Conservation (phyloP, 495 filamentous ascomycete genomes). For the Lasiosphaeria hispida region DNA sequence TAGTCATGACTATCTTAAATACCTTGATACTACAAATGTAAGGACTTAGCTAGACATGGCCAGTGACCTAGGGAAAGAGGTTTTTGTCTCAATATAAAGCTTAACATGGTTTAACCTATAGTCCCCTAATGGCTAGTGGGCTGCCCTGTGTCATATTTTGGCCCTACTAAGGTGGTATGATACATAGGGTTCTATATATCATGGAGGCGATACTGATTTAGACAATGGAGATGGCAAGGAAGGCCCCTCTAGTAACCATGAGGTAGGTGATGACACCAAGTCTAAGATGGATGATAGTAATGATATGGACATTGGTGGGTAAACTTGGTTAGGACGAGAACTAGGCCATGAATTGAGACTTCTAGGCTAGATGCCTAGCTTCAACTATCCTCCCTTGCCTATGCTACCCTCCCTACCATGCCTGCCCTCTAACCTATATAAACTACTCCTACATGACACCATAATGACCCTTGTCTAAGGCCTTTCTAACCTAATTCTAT, state of each 20-base stretch:
- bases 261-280: not conserved
- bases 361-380: too few relatives aligned
- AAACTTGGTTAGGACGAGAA: too few relatives aligned
- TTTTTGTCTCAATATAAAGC: conserved; percentile 12
- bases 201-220: conserved; percentile 1
- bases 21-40: conserved; percentile 6
- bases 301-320: conserved; percentile 4
- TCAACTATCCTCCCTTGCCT: too few relatives aligned
- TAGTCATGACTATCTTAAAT: conserved; percentile 8
- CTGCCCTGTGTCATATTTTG: conserved; percentile 11
- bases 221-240: conserved; percentile 3
- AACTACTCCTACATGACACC: too few relatives aligned
- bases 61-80: conserved; percentile 12
- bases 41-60: conserved; percentile 4
- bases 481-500: too few relatives aligned
- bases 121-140: not conserved
- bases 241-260: not conserved
- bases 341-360: too few relatives aligned
- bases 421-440: too few relatives aligned
- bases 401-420: too few relatives aligned
- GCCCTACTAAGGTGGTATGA: conserved; percentile 4
- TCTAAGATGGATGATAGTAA: not conserved
- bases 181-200: conserved; percentile 2
- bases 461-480: too few relatives aligned
- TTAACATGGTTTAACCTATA: conserved; percentile 12